Evolutionary conservation across 768 basidiomycete species (phyloP), one percentile per base, ranked within the genome.

Genomic region (Porphyrellus cyaneotinctus): DNA sequence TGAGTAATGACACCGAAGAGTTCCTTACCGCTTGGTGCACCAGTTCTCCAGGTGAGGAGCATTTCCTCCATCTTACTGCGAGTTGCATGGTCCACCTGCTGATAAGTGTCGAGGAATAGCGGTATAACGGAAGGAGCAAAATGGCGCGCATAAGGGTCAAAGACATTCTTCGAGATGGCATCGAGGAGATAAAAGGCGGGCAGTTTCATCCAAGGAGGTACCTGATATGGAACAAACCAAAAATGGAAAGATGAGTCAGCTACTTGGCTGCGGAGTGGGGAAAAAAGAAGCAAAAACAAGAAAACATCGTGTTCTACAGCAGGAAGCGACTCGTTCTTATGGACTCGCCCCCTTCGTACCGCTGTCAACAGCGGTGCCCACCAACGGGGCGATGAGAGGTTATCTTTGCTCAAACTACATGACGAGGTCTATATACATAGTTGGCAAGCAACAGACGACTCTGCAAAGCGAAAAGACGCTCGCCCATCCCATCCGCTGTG

Each of bases 31-130:
- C 77, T 79, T 3, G 90, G 87, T 14, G 88, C 85, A 15, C 91
- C 93, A 22, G 84, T 87, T 36, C 94, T 80, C 97, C 97, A 99
- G 7, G 97, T 95, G 26, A 90, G 71, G 14, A 98, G 81, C 85
- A 99, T 93, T 70, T 99, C 97, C 66, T 95, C 92, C 91, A 99
- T 95, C 71, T 98, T 98, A 67, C 83, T 82, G 55, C 88, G 85
- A 23, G 91, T 95, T 37, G 71, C 72, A 46, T 83, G 83, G 65
- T 97, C 94, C 58, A 97, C 95, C 61, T 83, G 79, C 42, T 81
- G 78, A 71, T 98, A 97, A 26, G 94, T 86, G 58, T 90, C 84
- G 59, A 97, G 75, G 73, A 94, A 98, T 17, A 95, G 73, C 20
- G 84, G 79, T 51, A 88, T 86, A 56, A 95, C 88, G 66, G 93